Percentiles rank a stretch among this genome's conserved stretches.
Evolutionary conservation across 495 filamentous ascomycete species (phyloP).

Genomic region (Daldinia caldariorum): DNA sequence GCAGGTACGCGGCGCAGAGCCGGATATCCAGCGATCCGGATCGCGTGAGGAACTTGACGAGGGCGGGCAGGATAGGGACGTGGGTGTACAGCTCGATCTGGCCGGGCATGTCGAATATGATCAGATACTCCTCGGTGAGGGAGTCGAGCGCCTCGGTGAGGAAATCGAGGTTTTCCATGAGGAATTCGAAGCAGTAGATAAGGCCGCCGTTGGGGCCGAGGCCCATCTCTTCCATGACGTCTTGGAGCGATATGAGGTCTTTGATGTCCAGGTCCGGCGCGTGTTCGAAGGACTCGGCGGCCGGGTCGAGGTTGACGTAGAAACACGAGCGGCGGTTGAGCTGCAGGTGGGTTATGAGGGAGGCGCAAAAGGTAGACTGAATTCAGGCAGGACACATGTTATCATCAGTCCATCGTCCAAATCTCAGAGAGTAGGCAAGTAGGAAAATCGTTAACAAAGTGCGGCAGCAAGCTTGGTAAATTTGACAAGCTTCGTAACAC

Average conservation of each 20-base stretch:
- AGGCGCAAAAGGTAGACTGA: slow-evolving; percentile 92
- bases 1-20: slow-evolving; percentile 93
- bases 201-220: slow-evolving; percentile 95
- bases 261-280: slow-evolving; percentile 96
- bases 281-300: slow-evolving; percentile 91
- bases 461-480: neutral
- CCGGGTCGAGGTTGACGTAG: slow-evolving; percentile 98
- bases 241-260: slow-evolving; percentile 92
- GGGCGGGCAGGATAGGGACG: slow-evolving; percentile 87
- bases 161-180: slow-evolving; percentile 96
- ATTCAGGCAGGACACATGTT: slow-evolving; percentile 46
- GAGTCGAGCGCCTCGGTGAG: slow-evolving; percentile 86
- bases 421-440: neutral
- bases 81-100: slow-evolving; percentile 99
- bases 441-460: neutral
- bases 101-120: slow-evolving; percentile 97
- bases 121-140: slow-evolving; percentile 91
- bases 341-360: slow-evolving; percentile 89
- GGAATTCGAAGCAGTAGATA: slow-evolving; percentile 97
- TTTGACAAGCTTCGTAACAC: slow-evolving; percentile 2
- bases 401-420: neutral
- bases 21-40: slow-evolving; percentile 85
- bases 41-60: slow-evolving; percentile 82
- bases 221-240: slow-evolving; percentile 97
- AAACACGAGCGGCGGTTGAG: slow-evolving; percentile 86